Base-by-base conservation (phyloP, 1,284 basidiomycete species). In the Ustilago hordei region DNA sequence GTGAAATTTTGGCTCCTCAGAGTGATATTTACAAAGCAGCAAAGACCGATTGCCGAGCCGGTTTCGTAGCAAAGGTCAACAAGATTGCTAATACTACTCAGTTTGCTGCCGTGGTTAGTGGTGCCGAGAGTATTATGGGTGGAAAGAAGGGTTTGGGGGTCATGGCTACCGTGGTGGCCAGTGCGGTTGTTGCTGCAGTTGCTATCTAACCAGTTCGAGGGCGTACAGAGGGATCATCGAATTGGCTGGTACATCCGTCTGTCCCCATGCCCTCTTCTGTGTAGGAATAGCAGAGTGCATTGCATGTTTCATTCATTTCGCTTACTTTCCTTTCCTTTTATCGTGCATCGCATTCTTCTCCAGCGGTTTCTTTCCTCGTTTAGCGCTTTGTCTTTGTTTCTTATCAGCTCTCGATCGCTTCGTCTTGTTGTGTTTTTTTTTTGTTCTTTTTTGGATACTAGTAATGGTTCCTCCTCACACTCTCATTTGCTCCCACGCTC, bases 1-100 rank as follows among this genome's bases (percentile, higher is more conserved):
- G 78, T 3, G 55, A 69, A 28, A 75, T 75, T 38, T 57, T 83
- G 28, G 65, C 65, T 28, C 79, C 79, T 8, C 82, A 83, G 70
- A 74, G 69, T 52, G 75, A 65, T 31, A 69, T 83, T 19, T 83
- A 81, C 73, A 78, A 78, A 64, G 62, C 72, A 8, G 70, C 67
- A 35, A 69, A 81, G 78, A 62, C 54, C 13, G 56, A 61, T 8
- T 83, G 82, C 39, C 78, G 79, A 7, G 50, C 39, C 15, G 57
- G 59, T 28, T 82, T 77, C 56, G 77, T 72, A 1, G 65, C 34
- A 4, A 39, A 72, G 61, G 66, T 83, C 55, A 83, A 83, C 61
- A 50, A 72, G 52, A 68, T 77, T 32, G 81, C 81, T 47, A 69
- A 66, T 47, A 82, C 80, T 15, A 74, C 73, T 13, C 64, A 63